Evolutionary conservation across 164 flowering plant genomes (phyloP), one percentile per base, ranked within the genome.

Genomic region (grape (Vitis vinifera)): DNA sequence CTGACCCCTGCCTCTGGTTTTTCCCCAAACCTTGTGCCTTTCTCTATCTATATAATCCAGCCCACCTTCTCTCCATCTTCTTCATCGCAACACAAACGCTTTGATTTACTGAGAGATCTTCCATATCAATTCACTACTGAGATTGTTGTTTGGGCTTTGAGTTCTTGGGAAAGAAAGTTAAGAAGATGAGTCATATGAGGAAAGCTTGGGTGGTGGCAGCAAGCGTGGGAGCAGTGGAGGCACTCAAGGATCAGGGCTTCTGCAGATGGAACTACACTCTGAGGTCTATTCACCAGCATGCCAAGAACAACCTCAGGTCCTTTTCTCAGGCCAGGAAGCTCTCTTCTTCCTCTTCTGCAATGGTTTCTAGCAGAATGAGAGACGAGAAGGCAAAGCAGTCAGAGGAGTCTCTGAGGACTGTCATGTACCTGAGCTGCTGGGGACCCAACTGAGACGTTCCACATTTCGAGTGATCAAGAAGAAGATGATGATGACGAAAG

Each of bases 391-490:
- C 3, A 50, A 53, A 72, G 52, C 50, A 66, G 29, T 56, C 72
- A 12, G 77, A 74, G 11, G 72, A 74, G 16, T 64, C 77, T 0
- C 52, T 63, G 2, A 56, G 68, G 16, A 68, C 19, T 11, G 17
- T 74, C 11, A 68, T 68, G 77, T 68, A 53, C 55, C 68, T 68
- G 72, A 74, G 72, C 9, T 68, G 68, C 17, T 74, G 77, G 77
- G 68, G 72, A 14, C 65, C 77, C 66, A 70, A 70, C 59, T 67
- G 50, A 31, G 44, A 31, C 44, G 44, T 31, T 31, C 7, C 7
- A 3, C 44, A 31, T 4, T 6, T 31, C 44, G 44, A 31, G 44
- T 6, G 44, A 31, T 31, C 44, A 6, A 31, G 44, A 31, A 4
- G 44, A 31, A 4, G 44, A 31, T 31, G 44, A 31, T 31, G 44